These are phyloP conservation scores for Rostrohypoxylon terebratum DNA, from an alignment of 495 filamentous ascomycete genomes.

Conservation along the genomic window DNA sequence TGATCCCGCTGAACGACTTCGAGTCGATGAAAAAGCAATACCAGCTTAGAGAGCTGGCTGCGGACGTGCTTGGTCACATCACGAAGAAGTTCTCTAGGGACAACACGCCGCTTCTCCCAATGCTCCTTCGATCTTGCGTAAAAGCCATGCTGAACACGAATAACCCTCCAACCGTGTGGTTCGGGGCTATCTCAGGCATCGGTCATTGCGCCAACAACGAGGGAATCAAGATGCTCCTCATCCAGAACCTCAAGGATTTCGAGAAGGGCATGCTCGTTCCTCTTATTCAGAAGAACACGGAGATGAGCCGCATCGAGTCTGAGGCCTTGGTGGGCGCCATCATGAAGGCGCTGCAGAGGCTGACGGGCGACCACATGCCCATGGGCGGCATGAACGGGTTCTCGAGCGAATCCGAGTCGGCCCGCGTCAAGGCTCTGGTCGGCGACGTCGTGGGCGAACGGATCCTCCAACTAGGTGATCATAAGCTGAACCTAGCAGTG, in stretches of 20 bases:
- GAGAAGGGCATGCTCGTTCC: constrained; percentile 74
- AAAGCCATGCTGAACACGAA: constrained; percentile 89
- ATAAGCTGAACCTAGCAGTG: constrained; percentile 62
- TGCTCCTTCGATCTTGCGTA: constrained; percentile 89
- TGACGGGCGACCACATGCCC: constrained; percentile 44
- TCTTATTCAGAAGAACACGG: constrained; percentile 67
- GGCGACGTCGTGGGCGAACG: constrained; percentile 68
- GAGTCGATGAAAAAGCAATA: constrained; percentile 71
- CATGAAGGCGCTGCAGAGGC: constrained; percentile 66
- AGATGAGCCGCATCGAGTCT: constrained; percentile 62
- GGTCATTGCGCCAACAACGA: constrained; percentile 79
- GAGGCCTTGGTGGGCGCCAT: constrained; percentile 72
- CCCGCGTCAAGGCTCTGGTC: constrained; percentile 67
- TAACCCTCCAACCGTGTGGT: constrained; percentile 82
- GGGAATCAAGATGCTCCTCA: constrained; percentile 79
- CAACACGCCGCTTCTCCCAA: constrained; percentile 81
- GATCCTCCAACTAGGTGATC: constrained; percentile 65
- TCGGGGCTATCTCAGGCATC: constrained; percentile 85
- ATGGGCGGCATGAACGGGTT: constrained; percentile 48
- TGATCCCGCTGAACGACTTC: constrained; percentile 65
- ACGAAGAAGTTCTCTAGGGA: constrained; percentile 77
- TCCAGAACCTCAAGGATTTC: constrained; percentile 84
- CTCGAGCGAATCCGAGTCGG: constrained; percentile 57
- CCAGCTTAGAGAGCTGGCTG: constrained; percentile 83
- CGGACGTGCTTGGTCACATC: constrained; percentile 78